phyloP scores from a whole-genome alignment of 140 eudicot genomes.

The Cichorium intybus region DNA sequence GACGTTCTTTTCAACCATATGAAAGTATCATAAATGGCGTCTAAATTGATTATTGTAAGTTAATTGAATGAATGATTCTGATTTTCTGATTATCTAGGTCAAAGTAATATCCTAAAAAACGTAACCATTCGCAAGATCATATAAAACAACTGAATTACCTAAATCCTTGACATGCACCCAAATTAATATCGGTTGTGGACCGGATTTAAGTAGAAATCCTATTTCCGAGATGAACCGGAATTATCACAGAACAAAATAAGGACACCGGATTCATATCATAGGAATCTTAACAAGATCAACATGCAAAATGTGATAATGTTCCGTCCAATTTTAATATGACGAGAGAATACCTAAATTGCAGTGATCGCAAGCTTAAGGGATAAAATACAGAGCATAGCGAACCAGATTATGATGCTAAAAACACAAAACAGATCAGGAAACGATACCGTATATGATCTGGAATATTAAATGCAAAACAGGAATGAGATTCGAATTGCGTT shows the following conservation, averaged over 20 bases:
- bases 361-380: slow-evolving; percentile 1
- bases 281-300: slow-evolving; percentile 5
- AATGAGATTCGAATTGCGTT: neutral
- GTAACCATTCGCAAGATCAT: neutral
- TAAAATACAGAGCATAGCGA: neutral
- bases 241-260: neutral
- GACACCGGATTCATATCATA: neutral
- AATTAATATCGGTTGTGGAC: neutral
- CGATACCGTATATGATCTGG: neutral
- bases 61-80: neutral
- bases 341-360: slow-evolving; percentile 4
- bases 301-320: neutral
- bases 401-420: neutral
- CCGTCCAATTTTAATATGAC: neutral
- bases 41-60: neutral
- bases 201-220: neutral
- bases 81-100: neutral
- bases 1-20: neutral
- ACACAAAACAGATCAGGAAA: neutral
- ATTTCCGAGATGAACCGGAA: neutral
- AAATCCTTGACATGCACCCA: neutral
- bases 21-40: no score
- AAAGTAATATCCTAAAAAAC: neutral
- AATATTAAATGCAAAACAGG: neutral
- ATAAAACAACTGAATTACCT: neutral